Evolutionary conservation across 2,329 filamentous ascomycete genomes (phyloP).

Genomic region (Aspergillus quadricinctus): DNA sequence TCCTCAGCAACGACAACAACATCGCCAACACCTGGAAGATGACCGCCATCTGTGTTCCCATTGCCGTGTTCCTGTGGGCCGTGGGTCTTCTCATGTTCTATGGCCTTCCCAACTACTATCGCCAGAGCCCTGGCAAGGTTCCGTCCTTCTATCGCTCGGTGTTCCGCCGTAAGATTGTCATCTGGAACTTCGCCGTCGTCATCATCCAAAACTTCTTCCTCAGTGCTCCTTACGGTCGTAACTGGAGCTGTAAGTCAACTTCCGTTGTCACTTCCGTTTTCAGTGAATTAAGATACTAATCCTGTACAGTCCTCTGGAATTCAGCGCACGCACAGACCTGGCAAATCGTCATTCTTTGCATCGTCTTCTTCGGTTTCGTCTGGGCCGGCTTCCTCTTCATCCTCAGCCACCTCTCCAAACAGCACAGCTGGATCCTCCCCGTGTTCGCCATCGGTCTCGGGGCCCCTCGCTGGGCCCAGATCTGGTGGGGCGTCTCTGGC

Average conservation of each 20-base stretch:
- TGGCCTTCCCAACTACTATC: constrained; percentile 62
- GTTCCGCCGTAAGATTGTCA: constrained; percentile 57
- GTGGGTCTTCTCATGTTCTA: constrained; percentile 53
- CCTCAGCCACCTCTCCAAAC: constrained; percentile 52
- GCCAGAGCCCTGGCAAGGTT: constrained; percentile 57
- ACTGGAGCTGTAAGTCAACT: constrained; percentile 52
- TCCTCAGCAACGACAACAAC: constrained; percentile 26
- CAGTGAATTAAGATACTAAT: background rate
- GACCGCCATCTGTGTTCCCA: constrained; percentile 52
- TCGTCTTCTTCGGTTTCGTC: constrained; percentile 48
- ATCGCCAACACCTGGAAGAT: constrained; percentile 41
- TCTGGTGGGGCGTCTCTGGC: constrained; percentile 59
- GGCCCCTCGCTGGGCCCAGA: constrained; percentile 62
- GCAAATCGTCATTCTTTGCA: constrained; percentile 52
- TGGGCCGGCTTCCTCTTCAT: constrained; percentile 47
- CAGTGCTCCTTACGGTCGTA: constrained; percentile 60
- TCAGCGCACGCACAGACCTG: constrained; percentile 53
- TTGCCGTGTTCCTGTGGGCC: constrained; percentile 53
- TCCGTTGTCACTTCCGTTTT: background rate
- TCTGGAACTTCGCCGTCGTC: constrained; percentile 62
- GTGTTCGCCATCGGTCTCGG: constrained; percentile 62
- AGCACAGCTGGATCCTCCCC: constrained; percentile 63
- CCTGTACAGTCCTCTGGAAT: constrained; percentile 48
- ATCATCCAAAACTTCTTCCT: constrained; percentile 64
- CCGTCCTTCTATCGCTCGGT: constrained; percentile 62